These are phyloP conservation scores for Mallotus japonicus DNA, from an alignment of 441 rosid genomes.

Conservation along the genomic window DNA sequence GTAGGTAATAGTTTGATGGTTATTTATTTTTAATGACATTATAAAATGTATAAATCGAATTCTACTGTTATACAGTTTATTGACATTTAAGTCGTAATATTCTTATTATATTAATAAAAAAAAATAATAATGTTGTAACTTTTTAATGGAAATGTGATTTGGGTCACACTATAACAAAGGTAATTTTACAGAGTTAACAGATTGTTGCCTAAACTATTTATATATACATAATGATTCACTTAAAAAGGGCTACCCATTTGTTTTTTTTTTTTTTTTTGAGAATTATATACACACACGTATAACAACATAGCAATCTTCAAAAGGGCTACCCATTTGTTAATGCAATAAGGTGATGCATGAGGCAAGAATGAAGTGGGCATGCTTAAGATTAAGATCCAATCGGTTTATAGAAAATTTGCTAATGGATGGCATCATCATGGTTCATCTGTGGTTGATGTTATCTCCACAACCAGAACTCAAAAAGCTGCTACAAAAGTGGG, in stretches of 20 bases:
- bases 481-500: constrained; percentile 41
- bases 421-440: constrained; percentile 51
- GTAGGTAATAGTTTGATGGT: too few species aligned
- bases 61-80: too few species aligned
- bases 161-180: not conserved
- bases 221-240: not conserved
- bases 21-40: too few species aligned
- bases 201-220: too few species aligned
- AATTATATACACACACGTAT: too few species aligned
- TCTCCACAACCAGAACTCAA: constrained; percentile 35
- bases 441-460: constrained; percentile 43
- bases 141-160: not conserved
- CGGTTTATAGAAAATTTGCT: constrained; percentile 30
- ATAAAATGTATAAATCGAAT: too few species aligned
- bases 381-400: constrained; percentile 29
- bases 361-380: constrained; percentile 7
- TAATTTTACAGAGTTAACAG: not conserved
- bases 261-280: too few species aligned
- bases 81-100: too few species aligned
- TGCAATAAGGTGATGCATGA: not conserved
- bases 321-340: not conserved
- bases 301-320: too few species aligned
- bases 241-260: too few species aligned
- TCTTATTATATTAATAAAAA: too few species aligned
- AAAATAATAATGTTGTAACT: not conserved